Evolutionary conservation across 148 eudicot species (phyloP).

Genomic region (Euryodendron excelsum): DNA sequence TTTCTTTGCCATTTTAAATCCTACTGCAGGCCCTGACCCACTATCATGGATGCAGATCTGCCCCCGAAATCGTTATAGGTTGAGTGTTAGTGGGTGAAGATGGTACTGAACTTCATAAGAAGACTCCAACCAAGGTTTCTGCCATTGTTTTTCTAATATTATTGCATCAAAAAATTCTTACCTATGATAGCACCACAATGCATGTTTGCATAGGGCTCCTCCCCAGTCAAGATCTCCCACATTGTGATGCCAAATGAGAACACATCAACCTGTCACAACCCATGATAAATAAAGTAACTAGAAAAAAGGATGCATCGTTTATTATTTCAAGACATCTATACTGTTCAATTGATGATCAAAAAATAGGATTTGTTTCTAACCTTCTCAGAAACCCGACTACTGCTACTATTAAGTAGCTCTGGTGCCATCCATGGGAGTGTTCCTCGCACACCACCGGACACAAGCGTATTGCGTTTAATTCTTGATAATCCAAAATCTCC

Average conservation of each 20-base stretch:
- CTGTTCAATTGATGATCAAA: background rate
- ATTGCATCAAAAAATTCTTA: constrained; percentile 22
- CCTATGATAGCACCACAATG: constrained; percentile 98
- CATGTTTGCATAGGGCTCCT: constrained; percentile 94
- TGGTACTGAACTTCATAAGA: background rate
- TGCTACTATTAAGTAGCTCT: constrained; percentile 85
- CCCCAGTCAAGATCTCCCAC: constrained; percentile 97
- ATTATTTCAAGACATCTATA: background rate
- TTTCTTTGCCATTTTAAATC: constrained; percentile 10
- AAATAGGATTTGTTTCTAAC: constrained; percentile 28
- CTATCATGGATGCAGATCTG: background rate
- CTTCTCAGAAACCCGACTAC: constrained; percentile 89
- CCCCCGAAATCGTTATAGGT: background rate
- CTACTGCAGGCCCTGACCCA: background rate
- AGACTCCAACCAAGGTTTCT: background rate
- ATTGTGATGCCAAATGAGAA: constrained; percentile 91
- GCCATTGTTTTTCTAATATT: background rate
- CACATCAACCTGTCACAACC: constrained; percentile 77
- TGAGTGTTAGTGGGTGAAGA: background rate
- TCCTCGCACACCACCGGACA: constrained; percentile 98
- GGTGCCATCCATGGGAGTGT: constrained; percentile 99
- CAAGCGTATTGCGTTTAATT: constrained; percentile 86
- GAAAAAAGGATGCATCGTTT: background rate
- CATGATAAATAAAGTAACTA: background rate
- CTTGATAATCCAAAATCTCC: constrained; percentile 98